Conservation (phyloP, 306 rosid species). For the Castanea sativa region DNA sequence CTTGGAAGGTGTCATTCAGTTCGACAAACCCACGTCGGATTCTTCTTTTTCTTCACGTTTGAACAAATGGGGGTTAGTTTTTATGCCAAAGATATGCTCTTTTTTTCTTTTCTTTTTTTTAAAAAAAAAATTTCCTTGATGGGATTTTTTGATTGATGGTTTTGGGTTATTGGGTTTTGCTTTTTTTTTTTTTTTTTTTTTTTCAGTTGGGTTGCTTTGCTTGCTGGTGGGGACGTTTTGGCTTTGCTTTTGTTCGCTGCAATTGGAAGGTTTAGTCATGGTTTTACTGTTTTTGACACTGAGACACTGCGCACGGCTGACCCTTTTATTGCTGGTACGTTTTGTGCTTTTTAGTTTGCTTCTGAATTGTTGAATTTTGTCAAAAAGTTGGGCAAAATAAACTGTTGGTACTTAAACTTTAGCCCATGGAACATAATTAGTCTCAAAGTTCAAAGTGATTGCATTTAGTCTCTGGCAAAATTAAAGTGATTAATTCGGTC, state of each 20-base stretch:
- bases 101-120: background rate
- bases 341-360: background rate
- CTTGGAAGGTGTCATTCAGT: slow-evolving; percentile 92
- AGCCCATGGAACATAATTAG: too few relatives aligned
- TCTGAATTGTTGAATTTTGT: background rate
- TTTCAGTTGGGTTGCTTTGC: slow-evolving; percentile 71
- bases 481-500: too few relatives aligned
- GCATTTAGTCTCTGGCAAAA: too few relatives aligned
- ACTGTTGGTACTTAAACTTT: too few relatives aligned
- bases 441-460: too few relatives aligned
- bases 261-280: slow-evolving; percentile 87
- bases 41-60: slow-evolving; percentile 50
- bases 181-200: background rate
- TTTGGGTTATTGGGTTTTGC: slow-evolving; percentile 7
- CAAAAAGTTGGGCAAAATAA: background rate
- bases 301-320: slow-evolving; percentile 87
- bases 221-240: slow-evolving; percentile 88
- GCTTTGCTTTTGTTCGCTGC: slow-evolving; percentile 81
- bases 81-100: background rate
- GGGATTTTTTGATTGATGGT: slow-evolving; percentile 2
- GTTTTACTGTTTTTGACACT: slow-evolving; percentile 64
- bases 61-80: slow-evolving; percentile 78
- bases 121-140: background rate
- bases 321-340: slow-evolving; percentile 88
- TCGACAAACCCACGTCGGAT: slow-evolving; percentile 55